These are phyloP conservation scores for Hippophae tibetana DNA, from an alignment of 306 rosid genomes.

Conservation along the genomic window DNA sequence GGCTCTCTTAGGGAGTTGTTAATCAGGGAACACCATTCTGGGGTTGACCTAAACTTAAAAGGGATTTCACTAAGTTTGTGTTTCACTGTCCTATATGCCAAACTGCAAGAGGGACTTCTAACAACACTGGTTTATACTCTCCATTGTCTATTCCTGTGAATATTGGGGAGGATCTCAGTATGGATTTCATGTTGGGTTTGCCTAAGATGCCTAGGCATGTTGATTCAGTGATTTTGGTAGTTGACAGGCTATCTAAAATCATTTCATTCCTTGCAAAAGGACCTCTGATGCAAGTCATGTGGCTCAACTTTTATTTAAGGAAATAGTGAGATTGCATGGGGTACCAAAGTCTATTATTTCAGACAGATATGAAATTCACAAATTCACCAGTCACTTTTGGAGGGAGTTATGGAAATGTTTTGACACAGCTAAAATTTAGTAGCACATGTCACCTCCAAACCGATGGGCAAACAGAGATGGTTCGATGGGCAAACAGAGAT, in stretches of 20 bases:
- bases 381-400: neutral
- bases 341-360: neutral
- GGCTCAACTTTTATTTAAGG: neutral
- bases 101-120: neutral
- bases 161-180: neutral
- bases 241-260: neutral
- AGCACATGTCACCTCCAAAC: neutral
- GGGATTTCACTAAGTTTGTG: neutral
- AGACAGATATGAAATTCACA: neutral
- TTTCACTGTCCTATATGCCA: neutral
- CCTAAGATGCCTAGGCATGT: neutral
- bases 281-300: neutral
- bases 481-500: too few relatives aligned
- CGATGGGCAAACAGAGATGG: neutral
- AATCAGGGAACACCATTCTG: neutral
- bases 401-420: too few relatives aligned
- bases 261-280: neutral
- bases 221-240: neutral
- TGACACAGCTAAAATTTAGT: neutral
- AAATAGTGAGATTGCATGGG: neutral
- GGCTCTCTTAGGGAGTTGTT: neutral
- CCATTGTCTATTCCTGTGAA: neutral
- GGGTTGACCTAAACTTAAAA: neutral
- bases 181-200: neutral
- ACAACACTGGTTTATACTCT: neutral